Percentiles rank a stretch among this genome's conserved stretches.
phyloP scores from a whole-genome alignment of 192 early-diverging fungal species.

The Radiomyces spectabilis region DNA sequence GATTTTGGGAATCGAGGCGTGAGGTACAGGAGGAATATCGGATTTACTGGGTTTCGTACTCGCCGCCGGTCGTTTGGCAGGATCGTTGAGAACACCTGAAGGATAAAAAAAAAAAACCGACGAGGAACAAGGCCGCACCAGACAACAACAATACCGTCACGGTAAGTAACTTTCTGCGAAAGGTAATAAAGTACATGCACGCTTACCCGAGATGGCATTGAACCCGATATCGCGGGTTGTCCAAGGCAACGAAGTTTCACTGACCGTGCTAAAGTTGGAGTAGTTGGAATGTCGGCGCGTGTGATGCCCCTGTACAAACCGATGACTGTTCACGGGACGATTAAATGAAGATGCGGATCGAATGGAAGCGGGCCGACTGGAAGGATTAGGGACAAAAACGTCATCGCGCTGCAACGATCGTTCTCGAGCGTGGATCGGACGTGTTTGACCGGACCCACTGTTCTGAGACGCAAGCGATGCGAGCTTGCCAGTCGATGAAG shows the following conservation, averaged over 20 bases:
- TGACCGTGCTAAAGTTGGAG: conserved; percentile 41
- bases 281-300: conserved; percentile 35
- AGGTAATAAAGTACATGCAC: neutral
- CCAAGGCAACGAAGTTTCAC: conserved; percentile 49
- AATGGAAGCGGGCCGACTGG: conserved; percentile 17
- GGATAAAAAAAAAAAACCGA: conserved; percentile 5
- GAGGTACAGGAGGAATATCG: conserved; percentile 49
- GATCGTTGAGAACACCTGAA: conserved; percentile 69
- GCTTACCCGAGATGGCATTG: conserved; percentile 59
- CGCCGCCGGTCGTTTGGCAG: conserved; percentile 38
- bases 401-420: conserved; percentile 2
- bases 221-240: conserved; percentile 69
- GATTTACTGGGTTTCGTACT: conserved; percentile 41
- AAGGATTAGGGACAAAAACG: neutral
- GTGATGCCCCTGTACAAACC: conserved; percentile 17
- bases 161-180: neutral
- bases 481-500: no score
- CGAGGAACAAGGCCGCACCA: neutral
- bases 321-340: conserved; percentile 5
- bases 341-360: conserved; percentile 18
- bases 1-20: conserved; percentile 58
- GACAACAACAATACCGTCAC: no score
- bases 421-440: no score
- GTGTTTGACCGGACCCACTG: no score
- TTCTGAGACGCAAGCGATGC: no score